A percentile compares a stretch with the other conserved stretches of the same genome.
phyloP scores from a whole-genome alignment of 2,329 filamentous ascomycete species.

The Trichophyton benhamiae region DNA sequence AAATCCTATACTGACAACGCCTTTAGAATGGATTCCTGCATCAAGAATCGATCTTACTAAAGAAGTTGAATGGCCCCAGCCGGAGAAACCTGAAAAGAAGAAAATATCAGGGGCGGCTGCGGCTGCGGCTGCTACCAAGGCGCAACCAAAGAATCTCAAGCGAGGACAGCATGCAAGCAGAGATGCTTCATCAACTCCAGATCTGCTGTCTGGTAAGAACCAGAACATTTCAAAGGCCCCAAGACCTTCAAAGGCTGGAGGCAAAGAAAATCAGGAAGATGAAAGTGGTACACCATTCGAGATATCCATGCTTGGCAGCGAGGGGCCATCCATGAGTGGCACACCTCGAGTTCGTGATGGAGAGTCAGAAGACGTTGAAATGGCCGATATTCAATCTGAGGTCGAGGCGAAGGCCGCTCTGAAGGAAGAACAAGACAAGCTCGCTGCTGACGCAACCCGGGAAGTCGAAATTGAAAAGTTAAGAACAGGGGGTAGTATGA shows the following conservation, averaged over 20 bases:
- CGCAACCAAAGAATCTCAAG: slow-evolving; percentile 49
- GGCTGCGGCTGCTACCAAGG: slow-evolving; percentile 39
- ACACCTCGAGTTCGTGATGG: slow-evolving; percentile 24
- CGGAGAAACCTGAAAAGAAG: slow-evolving; percentile 77
- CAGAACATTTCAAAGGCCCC: slow-evolving; percentile 34
- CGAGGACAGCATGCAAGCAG: slow-evolving; percentile 36
- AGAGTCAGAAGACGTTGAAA: slow-evolving; percentile 32
- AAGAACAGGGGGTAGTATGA: slow-evolving; percentile 91
- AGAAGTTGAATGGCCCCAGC: slow-evolving; percentile 92
- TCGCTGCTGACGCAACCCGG: slow-evolving; percentile 40
- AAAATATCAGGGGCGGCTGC: slow-evolving; percentile 53
- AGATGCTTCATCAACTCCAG: slow-evolving; percentile 46
- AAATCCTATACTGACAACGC: slow-evolving; percentile 19
- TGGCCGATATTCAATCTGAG: slow-evolving; percentile 27
- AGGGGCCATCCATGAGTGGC: slow-evolving; percentile 26
- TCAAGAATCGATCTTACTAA: slow-evolving; percentile 72
- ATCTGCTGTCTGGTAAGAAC: slow-evolving; percentile 38
- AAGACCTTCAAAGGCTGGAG: slow-evolving; percentile 45
- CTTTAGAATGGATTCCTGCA: slow-evolving; percentile 72
- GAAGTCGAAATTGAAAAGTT: slow-evolving; percentile 96
- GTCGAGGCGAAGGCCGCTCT: slow-evolving; percentile 18
- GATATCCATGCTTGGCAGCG: slow-evolving; percentile 23
- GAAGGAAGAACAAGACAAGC: slow-evolving; percentile 29
- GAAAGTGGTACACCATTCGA: slow-evolving; percentile 33
- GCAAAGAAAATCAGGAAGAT: slow-evolving; percentile 43